phyloP scores from a whole-genome alignment of 768 basidiomycete species.

The Collybiopsis luxurians region DNA sequence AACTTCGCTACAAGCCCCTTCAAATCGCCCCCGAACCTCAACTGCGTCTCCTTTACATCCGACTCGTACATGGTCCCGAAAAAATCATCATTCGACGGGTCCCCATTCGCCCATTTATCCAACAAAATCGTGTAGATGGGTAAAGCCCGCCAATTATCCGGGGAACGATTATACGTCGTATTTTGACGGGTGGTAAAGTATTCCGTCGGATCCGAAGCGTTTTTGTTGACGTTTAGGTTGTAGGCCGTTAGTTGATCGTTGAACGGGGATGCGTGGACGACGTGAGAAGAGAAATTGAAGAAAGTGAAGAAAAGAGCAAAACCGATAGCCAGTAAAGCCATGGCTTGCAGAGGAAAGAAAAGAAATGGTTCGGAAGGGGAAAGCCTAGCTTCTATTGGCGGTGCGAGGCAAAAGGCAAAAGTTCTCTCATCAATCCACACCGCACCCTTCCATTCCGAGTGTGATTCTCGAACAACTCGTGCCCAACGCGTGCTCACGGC shows the following conservation, averaged over 20 bases:
- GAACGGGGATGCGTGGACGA: slow-evolving; percentile 58
- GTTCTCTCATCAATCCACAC: too few species aligned
- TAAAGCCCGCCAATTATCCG: slow-evolving; percentile 79
- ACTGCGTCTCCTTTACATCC: slow-evolving; percentile 86
- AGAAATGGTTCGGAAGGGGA: too few species aligned
- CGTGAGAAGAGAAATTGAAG: slow-evolving; percentile 10
- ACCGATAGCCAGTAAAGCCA: too few species aligned
- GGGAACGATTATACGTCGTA: slow-evolving; percentile 72
- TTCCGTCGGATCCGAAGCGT: slow-evolving; percentile 62
- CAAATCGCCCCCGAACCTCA: slow-evolving; percentile 88
- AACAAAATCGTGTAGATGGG: slow-evolving; percentile 80
- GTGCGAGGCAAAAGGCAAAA: too few species aligned
- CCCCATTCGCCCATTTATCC: slow-evolving; percentile 94
- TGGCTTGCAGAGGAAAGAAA: too few species aligned
- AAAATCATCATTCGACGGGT: slow-evolving; percentile 88
- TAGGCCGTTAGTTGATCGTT: slow-evolving; percentile 62
- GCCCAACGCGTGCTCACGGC: too few species aligned
- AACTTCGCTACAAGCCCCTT: slow-evolving; percentile 70
- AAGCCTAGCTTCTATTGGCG: too few species aligned
- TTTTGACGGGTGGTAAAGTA: slow-evolving; percentile 63
- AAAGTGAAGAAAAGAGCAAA: too few species aligned
- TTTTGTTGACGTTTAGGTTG: slow-evolving; percentile 78
- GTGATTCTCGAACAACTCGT: too few species aligned
- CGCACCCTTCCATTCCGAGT: too few species aligned
- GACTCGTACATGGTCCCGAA: slow-evolving; percentile 78